phyloP scores from a whole-genome alignment of 495 filamentous ascomycete genomes.

The Aspergillus campestris region DNA sequence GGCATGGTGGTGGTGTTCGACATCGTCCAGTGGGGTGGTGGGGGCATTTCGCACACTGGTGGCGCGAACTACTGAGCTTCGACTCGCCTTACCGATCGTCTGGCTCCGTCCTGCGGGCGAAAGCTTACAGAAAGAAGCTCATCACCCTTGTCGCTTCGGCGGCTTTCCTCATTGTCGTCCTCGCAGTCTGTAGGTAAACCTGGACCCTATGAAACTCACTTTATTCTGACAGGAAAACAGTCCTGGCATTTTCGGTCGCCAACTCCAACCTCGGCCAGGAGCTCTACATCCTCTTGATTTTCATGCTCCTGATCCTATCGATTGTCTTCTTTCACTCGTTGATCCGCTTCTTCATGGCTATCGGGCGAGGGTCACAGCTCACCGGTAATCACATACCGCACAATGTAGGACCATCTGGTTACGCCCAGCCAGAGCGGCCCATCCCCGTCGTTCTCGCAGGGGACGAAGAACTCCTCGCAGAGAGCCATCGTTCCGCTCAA shows the following conservation, averaged over 20 bases:
- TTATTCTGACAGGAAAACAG: conserved; percentile 27
- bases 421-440: conserved; percentile 52
- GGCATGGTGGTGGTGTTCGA: no score
- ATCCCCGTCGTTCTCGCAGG: conserved; percentile 53
- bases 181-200: conserved; percentile 49
- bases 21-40: no score
- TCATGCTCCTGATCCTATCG: conserved; percentile 61
- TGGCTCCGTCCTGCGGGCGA: conserved; percentile 45
- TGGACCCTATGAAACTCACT: neutral
- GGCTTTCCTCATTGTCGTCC: conserved; percentile 41
- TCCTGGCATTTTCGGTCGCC: conserved; percentile 60
- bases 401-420: conserved; percentile 42
- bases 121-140: conserved; percentile 45
- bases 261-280: conserved; percentile 44
- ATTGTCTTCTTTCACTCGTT: conserved; percentile 75
- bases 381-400: conserved; percentile 15
- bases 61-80: neutral
- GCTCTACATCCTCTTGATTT: conserved; percentile 67
- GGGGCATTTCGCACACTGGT: no score
- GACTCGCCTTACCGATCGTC: conserved; percentile 26
- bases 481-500: conserved; percentile 5
- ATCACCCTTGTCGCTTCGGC: conserved; percentile 50
- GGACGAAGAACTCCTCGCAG: conserved; percentile 51
- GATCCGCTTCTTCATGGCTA: conserved; percentile 60
- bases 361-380: conserved; percentile 32